These are phyloP conservation scores for Laburnicola sp. DNA, from an alignment of 2,329 filamentous ascomycete species.

Conservation along the genomic window DNA sequence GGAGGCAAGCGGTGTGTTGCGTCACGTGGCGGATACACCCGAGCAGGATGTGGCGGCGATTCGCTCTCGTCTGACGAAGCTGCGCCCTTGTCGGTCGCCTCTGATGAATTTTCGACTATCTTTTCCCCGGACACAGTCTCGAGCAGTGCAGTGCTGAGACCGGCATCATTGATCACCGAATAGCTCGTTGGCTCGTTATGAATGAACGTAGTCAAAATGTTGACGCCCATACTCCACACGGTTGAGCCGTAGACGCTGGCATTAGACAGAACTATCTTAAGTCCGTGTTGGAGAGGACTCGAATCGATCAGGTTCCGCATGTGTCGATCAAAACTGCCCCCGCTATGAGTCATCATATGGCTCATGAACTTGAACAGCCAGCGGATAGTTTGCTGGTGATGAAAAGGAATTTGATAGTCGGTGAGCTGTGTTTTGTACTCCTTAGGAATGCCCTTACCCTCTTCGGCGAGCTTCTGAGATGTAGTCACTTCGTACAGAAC, in stretches of 20 bases:
- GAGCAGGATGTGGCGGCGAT: conserved; percentile 15
- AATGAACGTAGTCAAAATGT: conserved; percentile 91
- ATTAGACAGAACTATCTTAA: conserved; percentile 81
- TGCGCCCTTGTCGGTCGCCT: conserved; percentile 9
- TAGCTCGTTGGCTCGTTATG: conserved; percentile 99
- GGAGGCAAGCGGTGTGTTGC: conserved; percentile 54
- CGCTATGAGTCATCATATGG: conserved; percentile 83
- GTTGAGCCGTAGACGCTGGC: conserved; percentile 81
- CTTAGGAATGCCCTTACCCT: conserved; percentile 70
- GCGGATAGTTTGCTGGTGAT: conserved; percentile 89
- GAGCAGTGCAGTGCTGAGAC: conserved; percentile 82
- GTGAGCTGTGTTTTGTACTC: conserved; percentile 78
- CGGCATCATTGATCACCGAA: conserved; percentile 90
- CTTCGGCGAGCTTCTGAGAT: conserved; percentile 67
- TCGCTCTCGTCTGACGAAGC: conserved; percentile 20
- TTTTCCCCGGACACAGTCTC: conserved; percentile 68
- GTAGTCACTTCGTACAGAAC: conserved; percentile 76
- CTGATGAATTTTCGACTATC: conserved; percentile 5
- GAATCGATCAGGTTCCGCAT: conserved; percentile 94
- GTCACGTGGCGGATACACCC: conserved; percentile 28
- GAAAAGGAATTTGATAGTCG: conserved; percentile 92
- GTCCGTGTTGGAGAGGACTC: conserved; percentile 74
- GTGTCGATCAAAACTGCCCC: conserved; percentile 84
- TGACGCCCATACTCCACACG: conserved; percentile 93
- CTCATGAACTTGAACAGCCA: conserved; percentile 96